Evolutionary conservation across 345 rosid species (phyloP), one percentile per base, ranked within the genome.

Genomic region (Citrus unshiu): DNA sequence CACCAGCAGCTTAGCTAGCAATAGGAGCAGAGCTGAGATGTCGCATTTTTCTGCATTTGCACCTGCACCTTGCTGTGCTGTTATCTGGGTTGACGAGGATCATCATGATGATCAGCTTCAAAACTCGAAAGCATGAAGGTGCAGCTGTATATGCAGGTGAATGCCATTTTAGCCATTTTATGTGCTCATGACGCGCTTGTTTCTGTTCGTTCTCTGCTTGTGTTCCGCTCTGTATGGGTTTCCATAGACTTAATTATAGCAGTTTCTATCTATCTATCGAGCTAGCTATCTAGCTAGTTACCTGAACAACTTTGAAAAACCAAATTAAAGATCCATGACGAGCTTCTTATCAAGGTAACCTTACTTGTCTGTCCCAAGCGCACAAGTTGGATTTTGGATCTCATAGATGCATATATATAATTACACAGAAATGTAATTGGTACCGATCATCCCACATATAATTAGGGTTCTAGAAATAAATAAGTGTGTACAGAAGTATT

Each of bases 31-130:
- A 72, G 72, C 85, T 81, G 79, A 82, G 83, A 69, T 87, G 90
- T 68, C 35, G 88, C 87, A 82, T 90, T 90, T 73, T 16, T 81
- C 90, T 90, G 91, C 91, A 90, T 85, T 90, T 88, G 90, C 91
- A 90, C 93, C 91, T 90, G 91, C 90, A 88, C 87, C 90, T 90
- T 76, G 58, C 35, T 37, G 46, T 21, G 34, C 29, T 57, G 18
- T 13, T 13, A 12, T 46, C 51, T 13, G 51, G 18, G 51, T 46
- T 46, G 18, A 46, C 13, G 51, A 13, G 13, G 51, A 46, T 46
- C 51, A 46, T 13, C 51, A 3, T 3, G 51, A 13, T 46, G 51
- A 46, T 46, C 51, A 46, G 51, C 51, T 46, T 46, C 51, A 46
- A 46, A 43, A 46, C 51, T 46, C 51, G 16, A 46, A 0, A 58